phyloP scores from a whole-genome alignment of 2,329 filamentous ascomycete species.

The Didymella sp. region DNA sequence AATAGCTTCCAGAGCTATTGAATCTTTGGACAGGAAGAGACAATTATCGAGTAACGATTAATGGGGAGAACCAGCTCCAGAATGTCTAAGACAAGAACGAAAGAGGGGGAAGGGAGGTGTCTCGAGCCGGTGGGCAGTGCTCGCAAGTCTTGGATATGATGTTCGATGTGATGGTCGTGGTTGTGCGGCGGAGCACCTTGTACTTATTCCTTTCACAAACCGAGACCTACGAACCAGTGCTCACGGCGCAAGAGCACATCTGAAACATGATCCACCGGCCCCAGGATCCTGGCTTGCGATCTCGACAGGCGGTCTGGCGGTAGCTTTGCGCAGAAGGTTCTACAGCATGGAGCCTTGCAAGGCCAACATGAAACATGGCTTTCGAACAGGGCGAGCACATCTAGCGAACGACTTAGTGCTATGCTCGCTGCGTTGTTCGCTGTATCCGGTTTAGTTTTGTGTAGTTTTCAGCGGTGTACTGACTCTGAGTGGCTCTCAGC shows the following conservation, averaged over 20 bases:
- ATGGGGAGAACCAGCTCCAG: constrained; percentile 55
- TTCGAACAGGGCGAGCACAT: constrained; percentile 43
- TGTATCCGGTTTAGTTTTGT: constrained; percentile 13
- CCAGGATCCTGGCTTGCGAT: constrained; percentile 34
- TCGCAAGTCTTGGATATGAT: constrained; percentile 17
- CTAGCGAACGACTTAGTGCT: constrained; percentile 37
- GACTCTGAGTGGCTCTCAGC: constrained; percentile 38
- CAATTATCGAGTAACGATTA: constrained; percentile 51
- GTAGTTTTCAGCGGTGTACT: constrained; percentile 20
- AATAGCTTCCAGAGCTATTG: constrained; percentile 48
- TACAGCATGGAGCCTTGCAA: constrained; percentile 39
- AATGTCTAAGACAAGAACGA: constrained; percentile 51
- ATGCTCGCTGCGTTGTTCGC: constrained; percentile 25
- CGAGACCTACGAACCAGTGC: constrained; percentile 42
- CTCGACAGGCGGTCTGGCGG: constrained; percentile 40
- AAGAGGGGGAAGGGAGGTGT: constrained; percentile 46
- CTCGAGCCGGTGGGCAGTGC: constrained; percentile 45
- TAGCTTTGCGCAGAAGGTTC: constrained; percentile 37
- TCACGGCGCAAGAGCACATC: constrained; percentile 46
- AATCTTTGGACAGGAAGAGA: constrained; percentile 18
- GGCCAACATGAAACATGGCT: constrained; percentile 48
- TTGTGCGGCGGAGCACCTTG: constrained; percentile 47
- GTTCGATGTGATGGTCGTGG: constrained; percentile 22
- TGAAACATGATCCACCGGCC: constrained; percentile 51
- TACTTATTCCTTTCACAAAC: constrained; percentile 45